Base-by-base conservation (phyloP, 805 yeast species). In the Nakazawaea ishiwadae region DNA sequence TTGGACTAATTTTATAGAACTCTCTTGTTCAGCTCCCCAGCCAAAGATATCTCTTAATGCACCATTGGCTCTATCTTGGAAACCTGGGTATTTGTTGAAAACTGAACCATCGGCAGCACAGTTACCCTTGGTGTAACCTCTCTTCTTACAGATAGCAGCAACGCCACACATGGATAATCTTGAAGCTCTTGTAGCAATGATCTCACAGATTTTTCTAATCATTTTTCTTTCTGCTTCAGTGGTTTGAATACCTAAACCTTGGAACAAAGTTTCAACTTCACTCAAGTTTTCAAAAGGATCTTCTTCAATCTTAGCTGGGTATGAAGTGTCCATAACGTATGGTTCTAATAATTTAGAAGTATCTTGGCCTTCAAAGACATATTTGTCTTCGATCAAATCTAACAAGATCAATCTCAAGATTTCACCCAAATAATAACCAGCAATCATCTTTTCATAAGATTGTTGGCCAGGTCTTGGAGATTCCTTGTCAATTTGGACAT, bases 51-150 rank as follows among this genome's bases (percentile, higher is more conserved):
- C 97, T 64, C 81, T 79, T 60, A 91, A 75, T 44, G 86, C 96
- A 58, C 74, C 73, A 37, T 95, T 95, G 27, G 96, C 96, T 59
- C 96, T 78, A 57, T 81, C 82, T 63, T 82, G 77, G 77, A 91
- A 91, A 44, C 81, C 84, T 39, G 99, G 98, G 70, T 91, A 93
- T 66, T 75, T 84, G 77, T 89, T 88, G 75, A 73, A 87, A 30
- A 91, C 98, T 10, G 96, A 88, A 49, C 99, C 98, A 61, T 91
- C 99, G 48, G 96, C 96, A 42, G 98, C 99, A 65, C 90, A 87
- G 58, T 88, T 89, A 39, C 81, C 90, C 31, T 82, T 73, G 50
- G 67, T 65, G 71, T 81, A 77, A 44, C 79, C 80, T 73, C 91
- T 82, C 80, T 89, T 89, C 60, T 81, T 75, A 63, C 91, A 83